These are phyloP conservation scores for Lavandula angustifolia DNA, from an alignment of 257 asterid species.

Conservation along the genomic window DNA sequence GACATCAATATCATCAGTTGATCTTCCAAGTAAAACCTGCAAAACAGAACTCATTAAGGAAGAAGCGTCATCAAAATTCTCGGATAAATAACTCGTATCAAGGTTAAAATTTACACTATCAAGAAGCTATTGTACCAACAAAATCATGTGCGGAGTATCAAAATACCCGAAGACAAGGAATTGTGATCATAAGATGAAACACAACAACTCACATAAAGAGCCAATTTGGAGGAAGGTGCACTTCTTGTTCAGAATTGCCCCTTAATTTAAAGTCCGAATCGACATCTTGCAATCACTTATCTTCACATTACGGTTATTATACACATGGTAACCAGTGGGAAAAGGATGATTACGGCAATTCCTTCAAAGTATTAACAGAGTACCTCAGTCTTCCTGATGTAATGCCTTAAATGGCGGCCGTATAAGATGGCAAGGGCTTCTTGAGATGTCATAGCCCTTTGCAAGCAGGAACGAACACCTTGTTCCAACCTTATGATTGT, in stretches of 20 bases:
- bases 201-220: slow-evolving; percentile 8
- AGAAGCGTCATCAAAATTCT: too few relatives aligned
- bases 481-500: slow-evolving; percentile 85
- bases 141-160: not conserved
- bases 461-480: slow-evolving; percentile 62
- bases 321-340: not conserved
- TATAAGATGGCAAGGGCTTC: slow-evolving; percentile 82
- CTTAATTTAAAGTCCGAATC: slow-evolving; percentile 5
- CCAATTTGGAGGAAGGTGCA: slow-evolving; percentile 5
- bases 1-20: slow-evolving; percentile 82
- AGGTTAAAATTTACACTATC: too few relatives aligned
- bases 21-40: slow-evolving; percentile 92
- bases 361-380: slow-evolving; percentile 21
- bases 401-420: slow-evolving; percentile 81
- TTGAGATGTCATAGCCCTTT: slow-evolving; percentile 66
- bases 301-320: slow-evolving; percentile 6
- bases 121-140: too few relatives aligned
- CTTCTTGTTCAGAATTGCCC: slow-evolving; percentile 6
- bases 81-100: too few relatives aligned
- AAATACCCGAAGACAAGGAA: not conserved
- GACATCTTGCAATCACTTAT: slow-evolving; percentile 15
- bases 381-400: slow-evolving; percentile 84
- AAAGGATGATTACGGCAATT: not conserved
- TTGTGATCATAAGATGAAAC: slow-evolving; percentile 7
- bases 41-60: slow-evolving; percentile 24